phyloP scores from a whole-genome alignment of 805 yeast species.

The Saturnispora gosingensis region DNA sequence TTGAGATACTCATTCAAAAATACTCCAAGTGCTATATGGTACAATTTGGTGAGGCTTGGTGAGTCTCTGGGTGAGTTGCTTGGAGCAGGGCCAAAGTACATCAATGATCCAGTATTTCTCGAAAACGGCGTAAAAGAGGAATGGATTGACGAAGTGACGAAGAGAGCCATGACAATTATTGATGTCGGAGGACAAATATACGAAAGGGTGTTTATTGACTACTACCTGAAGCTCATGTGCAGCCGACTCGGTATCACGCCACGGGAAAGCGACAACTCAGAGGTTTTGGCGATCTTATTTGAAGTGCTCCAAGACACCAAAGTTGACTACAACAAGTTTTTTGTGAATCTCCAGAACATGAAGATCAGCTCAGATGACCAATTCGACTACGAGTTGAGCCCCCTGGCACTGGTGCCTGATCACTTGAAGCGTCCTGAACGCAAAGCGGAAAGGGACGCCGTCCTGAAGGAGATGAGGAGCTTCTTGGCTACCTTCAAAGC shows the following conservation, averaged over 20 bases:
- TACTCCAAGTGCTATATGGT: slow-evolving; percentile 83
- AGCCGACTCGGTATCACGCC: slow-evolving; percentile 59
- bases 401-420: slow-evolving; percentile 22
- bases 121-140: slow-evolving; percentile 38
- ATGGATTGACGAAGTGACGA: slow-evolving; percentile 40
- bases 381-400: slow-evolving; percentile 24
- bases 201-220: slow-evolving; percentile 49
- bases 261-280: slow-evolving; percentile 32
- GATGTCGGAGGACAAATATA: slow-evolving; percentile 56
- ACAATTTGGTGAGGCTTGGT: slow-evolving; percentile 81
- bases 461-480: slow-evolving; percentile 30
- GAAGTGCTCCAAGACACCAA: slow-evolving; percentile 50
- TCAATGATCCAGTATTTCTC: slow-evolving; percentile 36
- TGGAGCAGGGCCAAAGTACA: slow-evolving; percentile 54
- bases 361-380: slow-evolving; percentile 23
- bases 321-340: slow-evolving; percentile 75
- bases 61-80: slow-evolving; percentile 75
- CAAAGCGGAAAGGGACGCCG: slow-evolving; percentile 27
- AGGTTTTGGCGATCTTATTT: slow-evolving; percentile 50
- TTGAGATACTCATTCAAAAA: slow-evolving; percentile 71
- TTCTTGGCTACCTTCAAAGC: slow-evolving; percentile 48
- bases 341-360: slow-evolving; percentile 49
- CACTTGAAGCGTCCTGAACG: slow-evolving; percentile 19
- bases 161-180: slow-evolving; percentile 58
- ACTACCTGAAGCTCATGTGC: slow-evolving; percentile 49